phyloP scores from a whole-genome alignment of 163 green algal species.

The Dunaliella salina region DNA sequence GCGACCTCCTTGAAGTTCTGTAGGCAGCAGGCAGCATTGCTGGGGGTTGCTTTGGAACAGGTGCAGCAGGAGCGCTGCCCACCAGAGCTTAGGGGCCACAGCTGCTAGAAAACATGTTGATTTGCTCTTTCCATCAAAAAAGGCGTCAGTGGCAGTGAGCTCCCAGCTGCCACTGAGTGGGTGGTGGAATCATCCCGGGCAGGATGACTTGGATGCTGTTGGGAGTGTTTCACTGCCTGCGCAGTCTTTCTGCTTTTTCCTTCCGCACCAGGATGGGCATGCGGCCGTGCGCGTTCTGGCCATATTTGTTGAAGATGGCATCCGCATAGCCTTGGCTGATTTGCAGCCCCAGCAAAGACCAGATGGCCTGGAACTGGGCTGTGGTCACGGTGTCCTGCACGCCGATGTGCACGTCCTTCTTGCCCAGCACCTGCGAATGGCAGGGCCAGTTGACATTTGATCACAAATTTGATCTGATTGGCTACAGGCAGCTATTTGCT shows the following conservation, averaged over 20 bases:
- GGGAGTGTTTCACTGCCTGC: background rate
- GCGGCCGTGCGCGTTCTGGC: slow-evolving; percentile 33
- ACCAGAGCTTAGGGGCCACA: background rate
- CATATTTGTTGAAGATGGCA: slow-evolving; percentile 62
- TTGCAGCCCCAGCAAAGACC: slow-evolving; percentile 41
- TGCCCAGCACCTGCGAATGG: slow-evolving; percentile 26
- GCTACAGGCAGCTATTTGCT: too few species aligned
- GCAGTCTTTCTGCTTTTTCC: background rate
- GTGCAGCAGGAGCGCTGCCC: background rate
- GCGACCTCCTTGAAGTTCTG: slow-evolving; percentile 52
- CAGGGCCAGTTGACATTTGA: background rate
- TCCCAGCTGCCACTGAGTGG: background rate
- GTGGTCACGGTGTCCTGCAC: slow-evolving; percentile 28
- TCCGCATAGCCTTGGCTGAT: slow-evolving; percentile 22
- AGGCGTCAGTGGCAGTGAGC: background rate
- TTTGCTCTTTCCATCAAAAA: background rate
- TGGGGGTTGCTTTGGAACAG: background rate
- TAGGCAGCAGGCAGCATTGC: background rate
- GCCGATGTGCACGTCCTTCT: slow-evolving; percentile 23
- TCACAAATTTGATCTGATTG: background rate
- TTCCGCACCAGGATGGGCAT: slow-evolving; percentile 51
- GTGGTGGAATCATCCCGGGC: background rate
- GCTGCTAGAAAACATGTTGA: too few species aligned
- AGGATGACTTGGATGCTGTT: background rate
- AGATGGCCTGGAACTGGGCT: slow-evolving; percentile 43